phyloP scores from a whole-genome alignment of 768 basidiomycete genomes.

The Cubamyces sp. region DNA sequence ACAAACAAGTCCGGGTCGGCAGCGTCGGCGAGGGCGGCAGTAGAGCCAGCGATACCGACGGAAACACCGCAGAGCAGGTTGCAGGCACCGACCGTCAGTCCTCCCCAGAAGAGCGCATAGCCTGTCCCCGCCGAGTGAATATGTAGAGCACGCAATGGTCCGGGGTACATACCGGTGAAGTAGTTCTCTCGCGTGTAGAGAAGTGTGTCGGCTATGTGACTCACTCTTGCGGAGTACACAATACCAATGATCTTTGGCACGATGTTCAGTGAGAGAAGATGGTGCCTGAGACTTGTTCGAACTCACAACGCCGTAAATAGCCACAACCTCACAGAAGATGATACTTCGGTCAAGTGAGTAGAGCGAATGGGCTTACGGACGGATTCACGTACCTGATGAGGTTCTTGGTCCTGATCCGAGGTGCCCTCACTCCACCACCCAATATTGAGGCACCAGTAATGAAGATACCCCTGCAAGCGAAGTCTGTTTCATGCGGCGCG shows the following conservation, averaged over 20 bases:
- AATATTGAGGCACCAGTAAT: slow-evolving; percentile 96
- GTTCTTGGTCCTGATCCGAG: slow-evolving; percentile 96
- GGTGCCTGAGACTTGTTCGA: neutral
- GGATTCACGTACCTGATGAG: slow-evolving; percentile 74
- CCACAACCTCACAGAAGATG: slow-evolving; percentile 99
- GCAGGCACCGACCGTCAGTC: slow-evolving; percentile 90
- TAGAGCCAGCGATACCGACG: slow-evolving; percentile 94
- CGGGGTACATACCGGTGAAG: slow-evolving; percentile 69
- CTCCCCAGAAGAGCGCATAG: slow-evolving; percentile 96
- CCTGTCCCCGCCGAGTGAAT: slow-evolving; percentile 46
- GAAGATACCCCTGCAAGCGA: slow-evolving; percentile 85
- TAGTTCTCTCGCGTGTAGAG: slow-evolving; percentile 89
- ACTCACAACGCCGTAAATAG: slow-evolving; percentile 94
- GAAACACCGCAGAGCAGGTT: slow-evolving; percentile 94
- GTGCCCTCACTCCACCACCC: slow-evolving; percentile 92
- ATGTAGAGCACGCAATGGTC: neutral
- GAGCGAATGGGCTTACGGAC: neutral
- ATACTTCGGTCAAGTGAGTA: slow-evolving; percentile 57
- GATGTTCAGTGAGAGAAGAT: slow-evolving; percentile 1
- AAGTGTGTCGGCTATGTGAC: slow-evolving; percentile 56
- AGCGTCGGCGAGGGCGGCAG: slow-evolving; percentile 93
- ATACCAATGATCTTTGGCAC: slow-evolving; percentile 84
- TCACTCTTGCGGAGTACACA: slow-evolving; percentile 88
- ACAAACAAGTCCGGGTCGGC: slow-evolving; percentile 94
- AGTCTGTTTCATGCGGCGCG: neutral